These are phyloP conservation scores for Zalerion maritima DNA, from an alignment of 495 filamentous ascomycete species.

Conservation along the genomic window DNA sequence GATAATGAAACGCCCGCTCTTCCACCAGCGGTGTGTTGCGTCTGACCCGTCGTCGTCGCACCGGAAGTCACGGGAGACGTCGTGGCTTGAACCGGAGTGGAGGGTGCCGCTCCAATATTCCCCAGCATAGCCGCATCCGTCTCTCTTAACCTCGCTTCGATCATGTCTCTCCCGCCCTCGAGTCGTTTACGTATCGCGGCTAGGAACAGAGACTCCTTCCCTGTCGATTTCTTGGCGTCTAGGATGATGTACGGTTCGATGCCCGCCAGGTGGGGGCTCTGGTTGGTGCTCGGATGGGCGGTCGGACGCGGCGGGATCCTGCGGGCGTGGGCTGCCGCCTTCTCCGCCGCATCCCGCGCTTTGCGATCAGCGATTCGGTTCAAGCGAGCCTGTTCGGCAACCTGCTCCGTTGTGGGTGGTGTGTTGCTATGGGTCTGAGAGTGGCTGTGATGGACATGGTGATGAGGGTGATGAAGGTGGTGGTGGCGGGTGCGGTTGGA, in stretches of 20 bases:
- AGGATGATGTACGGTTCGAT: constrained; percentile 36
- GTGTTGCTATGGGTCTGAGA: too few relatives aligned
- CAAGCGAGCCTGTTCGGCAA: constrained; percentile 37
- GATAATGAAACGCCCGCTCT: constrained; percentile 7
- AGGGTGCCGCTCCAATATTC: too few relatives aligned
- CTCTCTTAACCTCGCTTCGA: too few relatives aligned
- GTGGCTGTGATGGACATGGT: constrained; percentile 2
- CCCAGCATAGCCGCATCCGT: too few relatives aligned
- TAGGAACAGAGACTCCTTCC: constrained; percentile 57
- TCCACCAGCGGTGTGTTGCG: constrained; percentile 3
- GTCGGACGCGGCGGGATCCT: constrained; percentile 28
- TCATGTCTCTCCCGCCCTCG: too few relatives aligned
- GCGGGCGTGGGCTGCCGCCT: constrained; percentile 30
- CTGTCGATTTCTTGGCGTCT: constrained; percentile 39
- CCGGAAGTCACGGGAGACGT: too few relatives aligned
- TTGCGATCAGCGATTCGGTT: constrained; percentile 32
- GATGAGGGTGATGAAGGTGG: constrained; percentile 1
- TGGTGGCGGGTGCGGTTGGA: background rate
- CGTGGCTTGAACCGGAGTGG: too few relatives aligned
- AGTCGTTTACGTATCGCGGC: constrained; percentile 53
- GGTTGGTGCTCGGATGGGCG: constrained; percentile 31
- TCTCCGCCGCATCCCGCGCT: constrained; percentile 29
- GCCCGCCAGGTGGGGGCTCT: constrained; percentile 28
- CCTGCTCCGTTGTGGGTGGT: constrained; percentile 23
- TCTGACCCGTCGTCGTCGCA: too few relatives aligned